Conservation (phyloP, 345 rosid species). For the Nasturtium officinale region DNA sequence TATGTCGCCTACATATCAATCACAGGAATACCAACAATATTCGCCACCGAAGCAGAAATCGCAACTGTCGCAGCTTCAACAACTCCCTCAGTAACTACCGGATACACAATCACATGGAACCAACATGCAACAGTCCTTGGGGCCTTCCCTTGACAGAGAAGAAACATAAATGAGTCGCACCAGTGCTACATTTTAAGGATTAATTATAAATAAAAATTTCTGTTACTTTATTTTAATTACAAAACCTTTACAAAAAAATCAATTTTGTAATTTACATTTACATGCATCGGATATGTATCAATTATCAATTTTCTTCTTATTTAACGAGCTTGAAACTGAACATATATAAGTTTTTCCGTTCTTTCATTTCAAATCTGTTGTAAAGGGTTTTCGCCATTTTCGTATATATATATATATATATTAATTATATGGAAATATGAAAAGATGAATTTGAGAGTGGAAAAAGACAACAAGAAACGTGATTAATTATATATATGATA, state of each 20-base stretch:
- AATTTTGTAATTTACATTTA: neutral
- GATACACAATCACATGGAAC: neutral
- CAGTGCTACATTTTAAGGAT: neutral
- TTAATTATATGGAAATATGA: no score
- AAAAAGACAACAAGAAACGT: no score
- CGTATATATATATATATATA: neutral
- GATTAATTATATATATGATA: no score
- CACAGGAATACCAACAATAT: slow-evolving; percentile 33
- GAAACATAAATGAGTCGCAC: slow-evolving; percentile 2
- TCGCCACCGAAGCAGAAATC: neutral
- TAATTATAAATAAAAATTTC: neutral
- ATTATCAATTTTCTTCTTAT: neutral
- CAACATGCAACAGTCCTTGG: neutral
- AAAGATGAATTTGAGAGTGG: no score
- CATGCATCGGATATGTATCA: neutral
- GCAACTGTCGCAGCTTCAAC: slow-evolving; percentile 9
- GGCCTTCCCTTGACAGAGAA: neutral
- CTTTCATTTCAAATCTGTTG: neutral
- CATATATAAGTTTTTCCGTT: neutral
- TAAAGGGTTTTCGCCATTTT: neutral
- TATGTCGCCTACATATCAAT: slow-evolving; percentile 29
- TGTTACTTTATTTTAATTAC: neutral
- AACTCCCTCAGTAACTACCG: slow-evolving; percentile 8
- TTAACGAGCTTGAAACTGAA: neutral
- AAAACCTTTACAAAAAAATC: neutral